A percentile compares a stretch with the other conserved stretches of the same genome.
These are phyloP conservation scores for Apiospora marii DNA, from an alignment of 2,329 filamentous ascomycete species.

Conservation along the genomic window DNA sequence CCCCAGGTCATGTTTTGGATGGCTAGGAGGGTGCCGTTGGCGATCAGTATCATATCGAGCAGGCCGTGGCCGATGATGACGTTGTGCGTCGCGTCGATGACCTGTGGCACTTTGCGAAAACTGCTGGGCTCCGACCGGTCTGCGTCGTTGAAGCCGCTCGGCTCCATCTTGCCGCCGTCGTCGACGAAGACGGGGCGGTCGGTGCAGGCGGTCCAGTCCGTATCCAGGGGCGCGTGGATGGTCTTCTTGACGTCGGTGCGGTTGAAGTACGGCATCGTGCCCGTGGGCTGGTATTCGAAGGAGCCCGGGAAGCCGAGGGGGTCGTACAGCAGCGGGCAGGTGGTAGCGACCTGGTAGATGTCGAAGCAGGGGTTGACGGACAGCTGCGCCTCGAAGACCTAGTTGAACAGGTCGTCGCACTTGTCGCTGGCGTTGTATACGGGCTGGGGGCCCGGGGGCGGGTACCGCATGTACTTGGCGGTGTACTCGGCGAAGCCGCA, in stretches of 20 bases:
- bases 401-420: slow-evolving; percentile 62
- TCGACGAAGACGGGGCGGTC: slow-evolving; percentile 46
- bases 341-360: slow-evolving; percentile 71
- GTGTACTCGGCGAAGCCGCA: slow-evolving; percentile 67
- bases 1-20: slow-evolving; percentile 87
- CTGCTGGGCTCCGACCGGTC: slow-evolving; percentile 50
- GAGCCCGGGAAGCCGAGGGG: slow-evolving; percentile 64
- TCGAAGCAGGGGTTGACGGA: slow-evolving; percentile 74
- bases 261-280: slow-evolving; percentile 73
- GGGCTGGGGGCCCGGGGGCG: slow-evolving; percentile 65
- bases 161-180: slow-evolving; percentile 50
- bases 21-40: slow-evolving; percentile 73
- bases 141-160: slow-evolving; percentile 52
- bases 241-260: slow-evolving; percentile 73
- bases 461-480: slow-evolving; percentile 65
- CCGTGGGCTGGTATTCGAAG: slow-evolving; percentile 68
- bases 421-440: slow-evolving; percentile 51
- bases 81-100: slow-evolving; percentile 77
- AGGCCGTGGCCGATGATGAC: slow-evolving; percentile 78
- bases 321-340: slow-evolving; percentile 73
- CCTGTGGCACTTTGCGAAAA: slow-evolving; percentile 68
- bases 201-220: slow-evolving; percentile 39
- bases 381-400: slow-evolving; percentile 58
- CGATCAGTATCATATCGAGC: slow-evolving; percentile 72
- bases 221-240: slow-evolving; percentile 66